phyloP scores from a whole-genome alignment of 78 protist species.

The Planoprotostelium fungivorum region DNA sequence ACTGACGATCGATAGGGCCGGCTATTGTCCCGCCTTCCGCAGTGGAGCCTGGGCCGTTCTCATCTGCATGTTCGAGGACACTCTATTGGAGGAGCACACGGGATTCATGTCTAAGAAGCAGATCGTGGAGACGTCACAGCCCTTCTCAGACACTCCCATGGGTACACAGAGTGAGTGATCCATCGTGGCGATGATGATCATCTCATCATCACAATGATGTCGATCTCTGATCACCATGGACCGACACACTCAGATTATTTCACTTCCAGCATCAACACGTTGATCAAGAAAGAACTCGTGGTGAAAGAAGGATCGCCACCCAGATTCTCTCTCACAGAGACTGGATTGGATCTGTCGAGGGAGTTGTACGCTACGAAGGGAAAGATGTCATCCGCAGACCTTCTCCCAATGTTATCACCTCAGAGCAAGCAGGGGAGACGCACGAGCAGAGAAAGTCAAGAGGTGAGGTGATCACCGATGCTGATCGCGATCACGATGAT shows the following conservation, averaged over 20 bases:
- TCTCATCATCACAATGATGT: too few relatives aligned
- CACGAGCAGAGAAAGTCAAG: too few relatives aligned
- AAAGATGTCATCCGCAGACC: neutral
- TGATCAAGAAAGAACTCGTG: conserved; percentile 3
- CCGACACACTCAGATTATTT: neutral
- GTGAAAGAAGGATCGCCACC: neutral
- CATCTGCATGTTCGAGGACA: neutral
- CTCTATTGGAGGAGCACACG: neutral
- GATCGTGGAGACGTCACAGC: neutral
- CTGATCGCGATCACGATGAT: too few relatives aligned
- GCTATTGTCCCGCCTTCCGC: too few relatives aligned
- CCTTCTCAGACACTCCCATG: neutral
- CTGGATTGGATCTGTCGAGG: conserved; percentile 1
- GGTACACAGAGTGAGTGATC: neutral
- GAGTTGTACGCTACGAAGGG: neutral
- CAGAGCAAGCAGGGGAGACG: too few relatives aligned
- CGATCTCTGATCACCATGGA: neutral
- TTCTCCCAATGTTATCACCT: neutral
- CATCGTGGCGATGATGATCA: too few relatives aligned
- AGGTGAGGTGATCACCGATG: neutral
- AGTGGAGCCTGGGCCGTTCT: conserved; percentile 28
- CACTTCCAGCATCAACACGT: neutral
- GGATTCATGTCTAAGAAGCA: neutral
- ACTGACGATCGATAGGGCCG: too few relatives aligned
- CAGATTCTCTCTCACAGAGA: neutral